phyloP scores from a whole-genome alignment of 805 yeast genomes.

The Lachancea sp. region DNA sequence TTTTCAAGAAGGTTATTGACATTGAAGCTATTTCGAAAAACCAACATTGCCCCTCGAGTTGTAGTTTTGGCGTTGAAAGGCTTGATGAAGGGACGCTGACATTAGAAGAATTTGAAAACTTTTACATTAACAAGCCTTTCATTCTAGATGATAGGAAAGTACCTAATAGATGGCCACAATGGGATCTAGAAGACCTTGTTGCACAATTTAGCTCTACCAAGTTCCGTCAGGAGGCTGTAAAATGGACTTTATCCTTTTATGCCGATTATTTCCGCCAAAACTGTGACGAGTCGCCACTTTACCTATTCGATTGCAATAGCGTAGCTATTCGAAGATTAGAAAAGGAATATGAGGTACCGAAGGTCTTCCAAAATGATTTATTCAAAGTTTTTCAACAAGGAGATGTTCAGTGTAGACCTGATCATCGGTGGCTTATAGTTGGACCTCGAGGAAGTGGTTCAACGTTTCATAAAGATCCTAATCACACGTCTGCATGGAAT shows the following conservation, averaged over 20 bases:
- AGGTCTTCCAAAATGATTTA: constrained; percentile 50
- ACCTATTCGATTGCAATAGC: constrained; percentile 76
- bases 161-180: constrained; percentile 51
- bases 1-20: constrained; percentile 44
- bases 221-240: constrained; percentile 81
- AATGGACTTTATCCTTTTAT: constrained; percentile 65
- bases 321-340: constrained; percentile 54
- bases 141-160: constrained; percentile 37
- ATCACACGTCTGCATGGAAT: constrained; percentile 88
- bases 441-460: constrained; percentile 83
- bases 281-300: constrained; percentile 76
- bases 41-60: constrained; percentile 17
- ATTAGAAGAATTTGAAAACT: constrained; percentile 39
- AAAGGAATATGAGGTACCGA: constrained; percentile 49
- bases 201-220: constrained; percentile 49
- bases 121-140: constrained; percentile 56
- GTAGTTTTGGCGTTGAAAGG: constrained; percentile 43
- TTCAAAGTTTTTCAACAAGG: constrained; percentile 46
- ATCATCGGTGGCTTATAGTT: constrained; percentile 84
- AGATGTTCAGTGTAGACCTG: constrained; percentile 58
- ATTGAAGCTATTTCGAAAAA: constrained; percentile 37
- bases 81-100: constrained; percentile 41
- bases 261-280: constrained; percentile 54
- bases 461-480: constrained; percentile 90
- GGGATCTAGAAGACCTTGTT: constrained; percentile 49